phyloP scores from a whole-genome alignment of 352 stramenopile species.

The Pythium aphanidermatum region DNA sequence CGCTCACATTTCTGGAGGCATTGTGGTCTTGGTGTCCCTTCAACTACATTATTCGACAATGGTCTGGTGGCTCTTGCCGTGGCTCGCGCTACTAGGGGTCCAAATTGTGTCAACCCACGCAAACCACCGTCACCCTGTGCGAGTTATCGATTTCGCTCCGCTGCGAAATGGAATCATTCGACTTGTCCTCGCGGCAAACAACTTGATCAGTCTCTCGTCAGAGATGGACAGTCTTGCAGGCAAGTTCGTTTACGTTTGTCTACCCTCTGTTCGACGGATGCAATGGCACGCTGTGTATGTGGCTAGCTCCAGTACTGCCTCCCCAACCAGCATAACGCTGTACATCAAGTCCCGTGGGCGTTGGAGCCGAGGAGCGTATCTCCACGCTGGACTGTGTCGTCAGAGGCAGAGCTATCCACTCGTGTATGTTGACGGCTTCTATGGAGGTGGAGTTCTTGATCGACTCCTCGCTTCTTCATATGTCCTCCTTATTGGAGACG shows the following conservation, averaged over 20 bases:
- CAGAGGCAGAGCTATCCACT: neutral
- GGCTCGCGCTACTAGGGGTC: neutral
- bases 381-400: neutral
- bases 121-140: neutral
- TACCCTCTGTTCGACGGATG: neutral
- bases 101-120: neutral
- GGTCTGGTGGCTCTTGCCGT: conserved; percentile 1
- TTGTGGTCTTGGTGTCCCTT: neutral
- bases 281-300: conserved; percentile 4
- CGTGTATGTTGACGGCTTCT: conserved; percentile 2
- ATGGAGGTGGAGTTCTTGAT: neutral
- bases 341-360: neutral
- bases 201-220: neutral
- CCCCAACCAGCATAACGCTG: neutral
- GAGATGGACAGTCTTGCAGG: neutral
- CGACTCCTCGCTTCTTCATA: neutral
- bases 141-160: conserved; percentile 4
- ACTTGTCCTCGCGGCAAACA: conserved; percentile 1
- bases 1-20: neutral
- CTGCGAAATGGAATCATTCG: conserved; percentile 1
- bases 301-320: neutral
- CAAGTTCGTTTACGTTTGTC: neutral
- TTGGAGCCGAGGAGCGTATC: neutral
- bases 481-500: neutral
- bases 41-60: neutral